phyloP scores from a whole-genome alignment of 1,139 yeast genomes.

The Pneumocystis carinii region DNA sequence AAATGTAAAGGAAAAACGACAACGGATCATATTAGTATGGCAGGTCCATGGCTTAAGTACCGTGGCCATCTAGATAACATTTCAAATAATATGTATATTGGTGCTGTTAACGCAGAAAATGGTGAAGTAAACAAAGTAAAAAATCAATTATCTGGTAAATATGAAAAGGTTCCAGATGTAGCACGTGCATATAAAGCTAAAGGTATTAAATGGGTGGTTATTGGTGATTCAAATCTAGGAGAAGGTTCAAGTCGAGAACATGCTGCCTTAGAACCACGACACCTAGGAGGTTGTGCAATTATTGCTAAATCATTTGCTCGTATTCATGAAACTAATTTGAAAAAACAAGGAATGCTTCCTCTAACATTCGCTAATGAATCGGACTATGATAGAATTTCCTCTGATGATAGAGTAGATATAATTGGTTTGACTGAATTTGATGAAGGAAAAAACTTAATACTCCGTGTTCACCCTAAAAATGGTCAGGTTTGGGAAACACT shows the following conservation, averaged over 20 bases:
- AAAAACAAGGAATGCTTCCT: slow-evolving; percentile 96
- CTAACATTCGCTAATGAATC: slow-evolving; percentile 77
- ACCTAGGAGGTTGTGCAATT: slow-evolving; percentile 95
- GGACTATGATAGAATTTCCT: slow-evolving; percentile 88
- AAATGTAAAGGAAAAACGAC: slow-evolving; percentile 97
- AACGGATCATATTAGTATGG: slow-evolving; percentile 98
- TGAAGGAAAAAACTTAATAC: slow-evolving; percentile 78
- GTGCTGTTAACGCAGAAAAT: slow-evolving; percentile 95
- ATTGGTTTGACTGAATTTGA: slow-evolving; percentile 72
- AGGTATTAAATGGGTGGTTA: slow-evolving; percentile 62
- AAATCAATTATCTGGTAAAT: slow-evolving; percentile 84
- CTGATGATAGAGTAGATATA: slow-evolving; percentile 78
- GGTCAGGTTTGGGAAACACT: slow-evolving; percentile 77
- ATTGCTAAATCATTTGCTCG: slow-evolving; percentile 96
- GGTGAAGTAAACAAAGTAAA: slow-evolving; percentile 84
- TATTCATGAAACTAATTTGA: slow-evolving; percentile 86
- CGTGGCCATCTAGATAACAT: slow-evolving; percentile 99
- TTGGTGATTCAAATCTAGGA: slow-evolving; percentile 98
- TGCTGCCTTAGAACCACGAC: slow-evolving; percentile 99
- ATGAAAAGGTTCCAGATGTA: slow-evolving; percentile 91
- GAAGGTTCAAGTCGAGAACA: slow-evolving; percentile 99
- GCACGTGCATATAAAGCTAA: slow-evolving; percentile 85
- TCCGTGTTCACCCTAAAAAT: slow-evolving; percentile 81
- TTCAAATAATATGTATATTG: slow-evolving; percentile 98
- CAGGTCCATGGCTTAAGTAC: slow-evolving; percentile 99